Conservation (phyloP, 1,139 yeast species). For the Hansenula anomala region DNA sequence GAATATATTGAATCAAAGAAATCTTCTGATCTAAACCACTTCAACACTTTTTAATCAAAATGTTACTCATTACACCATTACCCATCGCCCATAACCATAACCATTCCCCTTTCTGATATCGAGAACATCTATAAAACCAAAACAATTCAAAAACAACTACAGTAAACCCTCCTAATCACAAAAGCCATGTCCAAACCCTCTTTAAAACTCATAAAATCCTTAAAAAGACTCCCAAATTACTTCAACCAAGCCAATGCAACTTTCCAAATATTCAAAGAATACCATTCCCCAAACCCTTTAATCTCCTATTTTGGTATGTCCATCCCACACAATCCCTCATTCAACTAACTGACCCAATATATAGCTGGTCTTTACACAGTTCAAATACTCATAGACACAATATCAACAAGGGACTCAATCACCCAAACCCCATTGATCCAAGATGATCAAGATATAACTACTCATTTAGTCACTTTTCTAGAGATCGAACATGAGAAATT, state of each 20-base stretch:
- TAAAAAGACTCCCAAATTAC: background rate
- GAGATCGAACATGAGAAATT: background rate
- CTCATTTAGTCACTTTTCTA: background rate
- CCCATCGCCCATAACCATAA: no score
- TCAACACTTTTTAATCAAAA: no score
- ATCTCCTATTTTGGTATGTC: slow-evolving; percentile 1
- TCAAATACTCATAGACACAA: background rate
- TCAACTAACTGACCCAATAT: no score
- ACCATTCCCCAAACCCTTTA: background rate
- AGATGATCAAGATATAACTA: background rate
- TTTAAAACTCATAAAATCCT: background rate
- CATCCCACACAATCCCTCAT: no score
- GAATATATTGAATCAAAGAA: no score
- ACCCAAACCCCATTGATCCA: background rate
- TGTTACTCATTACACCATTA: no score
- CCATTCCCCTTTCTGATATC: no score
- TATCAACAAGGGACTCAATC: background rate
- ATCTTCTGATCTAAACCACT: no score
- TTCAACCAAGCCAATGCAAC: slow-evolving; percentile 1
- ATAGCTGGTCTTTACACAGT: slow-evolving; percentile 1
- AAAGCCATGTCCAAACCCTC: background rate
- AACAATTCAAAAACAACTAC: no score
- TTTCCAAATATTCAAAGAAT: slow-evolving; percentile 1
- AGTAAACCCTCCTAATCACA: background rate
- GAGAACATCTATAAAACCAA: no score